Percentiles rank a stretch among this genome's conserved stretches.
These are phyloP conservation scores for Xylaria hypoxylon DNA, from an alignment of 2,329 filamentous ascomycete species.

Conservation along the genomic window DNA sequence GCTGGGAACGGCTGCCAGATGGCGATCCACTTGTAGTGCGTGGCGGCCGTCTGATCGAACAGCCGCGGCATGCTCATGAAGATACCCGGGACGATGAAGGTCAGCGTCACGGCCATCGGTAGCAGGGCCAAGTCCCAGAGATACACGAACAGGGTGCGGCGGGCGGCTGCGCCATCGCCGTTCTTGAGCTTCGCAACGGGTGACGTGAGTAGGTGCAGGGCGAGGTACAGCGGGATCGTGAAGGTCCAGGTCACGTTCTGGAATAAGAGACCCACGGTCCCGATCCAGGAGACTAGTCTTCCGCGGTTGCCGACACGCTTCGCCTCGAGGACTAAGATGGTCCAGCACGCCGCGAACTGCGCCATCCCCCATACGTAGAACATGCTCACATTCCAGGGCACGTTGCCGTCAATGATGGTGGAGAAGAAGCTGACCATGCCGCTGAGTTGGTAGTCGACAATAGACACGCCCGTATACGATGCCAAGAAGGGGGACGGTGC, in stretches of 20 bases:
- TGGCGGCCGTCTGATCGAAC: slow-evolving; percentile 42
- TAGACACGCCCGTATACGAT: slow-evolving; percentile 39
- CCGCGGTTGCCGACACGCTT: slow-evolving; percentile 47
- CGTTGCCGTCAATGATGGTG: slow-evolving; percentile 45
- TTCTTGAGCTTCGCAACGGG: slow-evolving; percentile 44
- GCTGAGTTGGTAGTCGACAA: slow-evolving; percentile 41
- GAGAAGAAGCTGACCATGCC: slow-evolving; percentile 49
- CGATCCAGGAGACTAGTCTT: slow-evolving; percentile 42
- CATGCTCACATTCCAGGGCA: slow-evolving; percentile 39
- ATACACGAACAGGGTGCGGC: slow-evolving; percentile 45
- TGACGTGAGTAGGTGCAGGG: slow-evolving; percentile 48
- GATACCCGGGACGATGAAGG: slow-evolving; percentile 45
- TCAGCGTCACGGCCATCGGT: slow-evolving; percentile 46
- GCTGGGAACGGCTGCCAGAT: slow-evolving; percentile 48
- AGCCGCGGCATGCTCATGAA: slow-evolving; percentile 47
- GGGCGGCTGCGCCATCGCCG: slow-evolving; percentile 41
- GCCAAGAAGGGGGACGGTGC: slow-evolving; percentile 43
- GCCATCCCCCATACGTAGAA: slow-evolving; percentile 48
- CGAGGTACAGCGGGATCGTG: slow-evolving; percentile 47
- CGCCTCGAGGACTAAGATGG: slow-evolving; percentile 48
- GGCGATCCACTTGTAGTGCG: slow-evolving; percentile 49
- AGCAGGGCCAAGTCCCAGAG: slow-evolving; percentile 50
- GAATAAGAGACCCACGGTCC: slow-evolving; percentile 42
- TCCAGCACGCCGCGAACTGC: slow-evolving; percentile 48
- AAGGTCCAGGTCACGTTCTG: slow-evolving; percentile 47